These are phyloP conservation scores for Suillus paluster DNA, from an alignment of 768 basidiomycete genomes.

Conservation along the genomic window DNA sequence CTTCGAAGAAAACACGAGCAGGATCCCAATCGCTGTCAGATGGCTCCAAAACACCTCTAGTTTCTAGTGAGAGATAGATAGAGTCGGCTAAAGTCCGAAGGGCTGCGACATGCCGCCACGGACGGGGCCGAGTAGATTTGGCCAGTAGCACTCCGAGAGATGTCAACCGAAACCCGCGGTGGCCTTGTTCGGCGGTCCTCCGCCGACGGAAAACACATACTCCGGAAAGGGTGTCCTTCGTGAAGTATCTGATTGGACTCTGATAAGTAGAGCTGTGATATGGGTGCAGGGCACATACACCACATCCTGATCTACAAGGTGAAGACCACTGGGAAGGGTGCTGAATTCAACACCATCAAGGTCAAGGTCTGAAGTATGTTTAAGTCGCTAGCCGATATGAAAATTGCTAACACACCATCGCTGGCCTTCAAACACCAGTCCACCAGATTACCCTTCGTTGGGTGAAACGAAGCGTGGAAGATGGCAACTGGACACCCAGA, in stretches of 20 bases:
- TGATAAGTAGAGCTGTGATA: conserved; percentile 6
- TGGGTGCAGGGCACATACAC: conserved; percentile 54
- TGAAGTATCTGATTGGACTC: conserved; percentile 60
- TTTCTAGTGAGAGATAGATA: conserved; percentile 57
- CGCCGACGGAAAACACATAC: conserved; percentile 77
- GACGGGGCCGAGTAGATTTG: conserved; percentile 65
- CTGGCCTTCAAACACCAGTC: conserved; percentile 79
- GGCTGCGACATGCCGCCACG: conserved; percentile 72
- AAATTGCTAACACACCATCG: conserved; percentile 51
- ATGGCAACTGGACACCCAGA: conserved; percentile 61
- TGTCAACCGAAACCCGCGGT: conserved; percentile 79
- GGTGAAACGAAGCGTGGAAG: conserved; percentile 86
- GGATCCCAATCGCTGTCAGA: conserved; percentile 65
- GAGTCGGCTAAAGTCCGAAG: conserved; percentile 62
- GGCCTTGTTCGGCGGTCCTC: conserved; percentile 68
- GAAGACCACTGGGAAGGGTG: conserved; percentile 80
- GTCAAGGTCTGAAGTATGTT: conserved; percentile 52
- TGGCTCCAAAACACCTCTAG: conserved; percentile 51
- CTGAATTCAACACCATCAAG: conserved; percentile 80
- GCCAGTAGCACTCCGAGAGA: conserved; percentile 78
- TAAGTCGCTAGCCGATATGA: conserved; percentile 4
- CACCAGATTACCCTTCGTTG: conserved; percentile 76
- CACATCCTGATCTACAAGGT: conserved; percentile 78
- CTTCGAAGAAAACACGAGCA: conserved; percentile 66
- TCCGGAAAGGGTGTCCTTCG: conserved; percentile 68